Evolutionary conservation across 2,329 filamentous ascomycete species (phyloP).

Genomic region (Catunica adiposa): DNA sequence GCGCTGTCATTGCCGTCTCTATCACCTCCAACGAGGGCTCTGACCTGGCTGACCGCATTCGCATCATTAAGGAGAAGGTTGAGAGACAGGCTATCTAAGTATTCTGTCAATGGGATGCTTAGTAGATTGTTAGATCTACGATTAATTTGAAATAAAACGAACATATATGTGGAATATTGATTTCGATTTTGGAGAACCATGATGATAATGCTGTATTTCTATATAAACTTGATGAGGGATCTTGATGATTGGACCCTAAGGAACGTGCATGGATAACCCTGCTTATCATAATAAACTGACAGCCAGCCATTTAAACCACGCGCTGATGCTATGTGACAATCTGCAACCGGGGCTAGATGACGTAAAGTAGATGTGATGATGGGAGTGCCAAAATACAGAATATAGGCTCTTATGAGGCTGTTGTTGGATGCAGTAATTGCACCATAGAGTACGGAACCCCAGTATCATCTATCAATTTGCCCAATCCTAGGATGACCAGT

Average conservation of each 20-base stretch:
- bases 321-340: not conserved
- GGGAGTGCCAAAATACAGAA: too few species aligned
- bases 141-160: not conserved
- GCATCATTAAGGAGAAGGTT: conserved; percentile 81
- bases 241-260: too few species aligned
- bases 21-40: conserved; percentile 88
- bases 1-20: conserved; percentile 69
- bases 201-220: too few species aligned
- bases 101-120: not conserved
- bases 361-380: not conserved
- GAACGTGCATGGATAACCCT: not conserved
- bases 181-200: too few species aligned
- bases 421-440: too few species aligned
- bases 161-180: conserved; percentile 3
- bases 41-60: conserved; percentile 77
- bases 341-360: not conserved
- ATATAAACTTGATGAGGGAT: too few species aligned
- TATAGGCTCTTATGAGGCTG: too few species aligned
- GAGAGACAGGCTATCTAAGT: conserved; percentile 83
- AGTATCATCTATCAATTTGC: too few species aligned
- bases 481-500: too few species aligned
- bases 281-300: not conserved
- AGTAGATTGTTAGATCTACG: conserved; percentile 1
- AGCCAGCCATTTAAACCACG: too few species aligned
- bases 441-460: too few species aligned